Evolutionary conservation across 805 yeast species (phyloP), one percentile per base, ranked within the genome.

Genomic region (Allodekkera sacchari): DNA sequence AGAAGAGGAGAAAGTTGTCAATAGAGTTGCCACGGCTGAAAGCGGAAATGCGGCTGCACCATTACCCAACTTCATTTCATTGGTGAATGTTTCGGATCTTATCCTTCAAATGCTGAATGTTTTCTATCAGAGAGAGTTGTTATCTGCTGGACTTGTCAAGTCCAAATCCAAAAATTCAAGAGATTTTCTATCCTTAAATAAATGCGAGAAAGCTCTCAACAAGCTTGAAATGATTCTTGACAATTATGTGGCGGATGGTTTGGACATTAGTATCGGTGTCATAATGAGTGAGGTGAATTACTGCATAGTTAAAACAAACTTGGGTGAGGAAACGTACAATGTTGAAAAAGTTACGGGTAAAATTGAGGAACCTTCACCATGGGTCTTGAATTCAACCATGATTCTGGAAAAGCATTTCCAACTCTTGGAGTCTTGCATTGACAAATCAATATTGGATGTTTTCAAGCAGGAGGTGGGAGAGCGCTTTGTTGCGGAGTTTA

Each of bases 391-490:
- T 35, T 77, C 73, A 3, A 73, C 84, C 3, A 60, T 64, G 14
- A 62, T 88, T 16, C 54, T 92, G 34, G 70, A 71, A 9, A 72
- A 76, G 11, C 94, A 89, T 50, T 74, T 88, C 38, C 73, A 71
- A 35, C 58, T 88, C 35, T 59, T 89, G 27, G 74, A 71, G 12
- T 94, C 87, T 2, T 71, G 92, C 5, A 83, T 96, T 1, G 97
- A 89, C 34, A 83, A 80, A 49, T 71, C 85, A 1, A 79, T 94
- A 9, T 70, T 88, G 17, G 97, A 88, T 44, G 94, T 89, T 0
- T 92, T 87, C 50, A 92, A 88, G 45, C 95, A 88, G 50, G 98
- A 92, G 48, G 77, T 89, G 21, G 95, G 95, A 0, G 83, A 85
- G 52, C 55, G 97, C 26, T 78, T 92, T 38, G 85, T 84, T 48